Evolutionary conservation across 2,329 filamentous ascomycete genomes (phyloP), one percentile per base, ranked within the genome.

Genomic region (Clarireedia monteithiana): DNA sequence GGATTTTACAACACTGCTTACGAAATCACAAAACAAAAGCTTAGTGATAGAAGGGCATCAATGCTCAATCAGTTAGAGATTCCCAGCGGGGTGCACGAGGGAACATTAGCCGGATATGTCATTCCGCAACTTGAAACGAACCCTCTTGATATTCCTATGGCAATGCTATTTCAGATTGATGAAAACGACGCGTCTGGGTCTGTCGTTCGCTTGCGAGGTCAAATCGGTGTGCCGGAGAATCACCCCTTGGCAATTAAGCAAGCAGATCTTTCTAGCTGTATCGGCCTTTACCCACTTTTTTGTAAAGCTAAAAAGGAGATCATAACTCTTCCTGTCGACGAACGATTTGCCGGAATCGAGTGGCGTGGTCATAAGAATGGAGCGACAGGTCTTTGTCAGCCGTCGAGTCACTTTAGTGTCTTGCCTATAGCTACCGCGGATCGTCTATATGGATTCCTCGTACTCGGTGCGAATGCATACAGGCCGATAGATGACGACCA

Each of bases 131-230:
- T 68, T 12, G 50, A 62, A 40, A 55, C 53, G 1, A 65, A 67
- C 30, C 56, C 60, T 7, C 42, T 55, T 10, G 66, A 68, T 36
- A 62, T 68, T 10, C 57, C 64, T 10, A 63, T 68, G 62, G 63
- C 64, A 2, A 20, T 68, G 3, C 36, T 68, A 3, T 68, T 66
- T 34, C 62, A 62, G 40, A 45, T 58, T 10, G 66, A 67, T 45
- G 63, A 66, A 27, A 59, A 65, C 14, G 54, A 51, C 12, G 3
- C 48, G 9, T 52, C 59, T 23, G 62, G 52, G 12, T 48, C 49
- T 9, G 44, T 17, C 12, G 24, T 54, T 2, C 30, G 64, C 6
- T 6, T 55, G 9, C 48, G 48, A 27, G 62, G 61, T 10, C 54
- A 56, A 5, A 61, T 66, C 53, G 66, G 65, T 1, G 54, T 68